Conservation (phyloP, 495 filamentous ascomycete species). For the Xylaria curta region DNA sequence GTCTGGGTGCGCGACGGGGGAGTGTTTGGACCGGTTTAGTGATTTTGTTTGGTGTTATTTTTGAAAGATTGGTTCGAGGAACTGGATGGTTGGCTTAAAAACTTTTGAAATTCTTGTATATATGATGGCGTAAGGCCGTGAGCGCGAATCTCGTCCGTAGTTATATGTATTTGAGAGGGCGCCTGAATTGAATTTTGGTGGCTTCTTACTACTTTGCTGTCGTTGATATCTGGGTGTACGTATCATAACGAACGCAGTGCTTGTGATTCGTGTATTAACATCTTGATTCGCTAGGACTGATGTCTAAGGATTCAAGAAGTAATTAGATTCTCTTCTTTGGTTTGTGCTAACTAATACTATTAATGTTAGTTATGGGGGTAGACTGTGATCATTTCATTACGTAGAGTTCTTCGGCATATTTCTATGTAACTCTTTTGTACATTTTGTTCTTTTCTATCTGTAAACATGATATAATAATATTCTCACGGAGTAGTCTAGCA, state of each 20-base stretch:
- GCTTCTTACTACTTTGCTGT: neutral
- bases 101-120: neutral
- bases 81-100: neutral
- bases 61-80: neutral
- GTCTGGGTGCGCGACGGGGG: neutral
- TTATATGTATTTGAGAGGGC: neutral
- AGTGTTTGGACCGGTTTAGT: neutral
- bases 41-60: neutral
- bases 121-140: neutral
- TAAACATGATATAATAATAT: no score
- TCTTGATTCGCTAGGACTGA: no score
- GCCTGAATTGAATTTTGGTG: neutral
- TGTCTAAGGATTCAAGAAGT: no score
- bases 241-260: no score
- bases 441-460: no score
- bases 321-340: no score
- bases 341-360: no score
- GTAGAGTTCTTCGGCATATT: neutral
- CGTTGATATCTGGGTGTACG: neutral
- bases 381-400: neutral
- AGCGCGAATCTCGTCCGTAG: neutral
- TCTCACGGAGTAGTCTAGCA: no score
- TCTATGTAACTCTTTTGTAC: neutral
- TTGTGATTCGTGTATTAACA: no score
- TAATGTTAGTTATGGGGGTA: neutral